phyloP scores from a whole-genome alignment of 176 grass and related monocot genomes.

The Chloris gayana region DNA sequence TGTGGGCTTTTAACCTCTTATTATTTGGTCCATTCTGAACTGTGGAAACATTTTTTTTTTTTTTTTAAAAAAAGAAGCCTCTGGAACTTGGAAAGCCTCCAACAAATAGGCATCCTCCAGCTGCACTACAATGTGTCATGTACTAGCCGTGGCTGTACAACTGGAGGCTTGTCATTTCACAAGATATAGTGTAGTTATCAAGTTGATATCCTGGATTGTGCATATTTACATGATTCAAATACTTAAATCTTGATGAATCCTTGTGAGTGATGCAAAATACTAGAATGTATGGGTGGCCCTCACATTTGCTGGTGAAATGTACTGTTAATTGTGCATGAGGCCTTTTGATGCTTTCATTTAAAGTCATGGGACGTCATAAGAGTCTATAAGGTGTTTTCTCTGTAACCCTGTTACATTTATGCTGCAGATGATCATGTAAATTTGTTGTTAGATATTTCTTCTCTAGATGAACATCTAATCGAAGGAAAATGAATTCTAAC shows the following conservation, averaged over 20 bases:
- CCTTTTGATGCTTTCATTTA: background rate
- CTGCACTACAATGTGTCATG: background rate
- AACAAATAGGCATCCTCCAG: background rate
- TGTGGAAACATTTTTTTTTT: background rate
- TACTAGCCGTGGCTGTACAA: background rate
- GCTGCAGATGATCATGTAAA: background rate
- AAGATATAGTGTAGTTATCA: background rate
- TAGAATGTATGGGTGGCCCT: background rate
- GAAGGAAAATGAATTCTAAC: slow-evolving; percentile 23
- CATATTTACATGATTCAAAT: slow-evolving; percentile 4
- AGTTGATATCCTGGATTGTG: background rate
- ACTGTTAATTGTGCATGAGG: background rate
- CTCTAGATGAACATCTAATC: background rate
- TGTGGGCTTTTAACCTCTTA: background rate
- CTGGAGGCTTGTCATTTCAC: background rate
- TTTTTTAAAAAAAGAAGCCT: background rate
- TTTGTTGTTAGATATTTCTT: background rate
- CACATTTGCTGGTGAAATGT: background rate
- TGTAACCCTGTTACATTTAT: background rate
- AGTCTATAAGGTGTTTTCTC: background rate
- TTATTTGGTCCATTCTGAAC: background rate
- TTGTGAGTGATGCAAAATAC: background rate
- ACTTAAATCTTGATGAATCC: background rate
- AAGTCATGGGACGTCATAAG: too few species aligned
- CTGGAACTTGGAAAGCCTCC: background rate